Percentiles rank a stretch among this genome's conserved stretches.
phyloP scores from a whole-genome alignment of 164 flowering plant species.

The Taxillus chinensis region DNA sequence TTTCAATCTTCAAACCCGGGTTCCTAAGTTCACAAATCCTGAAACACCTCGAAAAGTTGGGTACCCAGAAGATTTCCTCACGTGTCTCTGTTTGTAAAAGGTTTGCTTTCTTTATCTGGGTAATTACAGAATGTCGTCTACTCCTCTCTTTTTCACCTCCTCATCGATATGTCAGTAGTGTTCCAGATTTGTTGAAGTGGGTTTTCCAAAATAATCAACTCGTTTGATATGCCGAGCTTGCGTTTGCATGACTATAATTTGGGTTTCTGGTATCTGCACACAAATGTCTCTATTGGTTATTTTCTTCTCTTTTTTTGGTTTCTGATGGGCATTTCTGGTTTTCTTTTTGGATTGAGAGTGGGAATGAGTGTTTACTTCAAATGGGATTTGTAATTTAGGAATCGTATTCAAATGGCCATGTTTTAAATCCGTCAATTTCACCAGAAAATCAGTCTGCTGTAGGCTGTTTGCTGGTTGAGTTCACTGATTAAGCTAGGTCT shows the following conservation, averaged over 20 bases:
- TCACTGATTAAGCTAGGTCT: too few species aligned
- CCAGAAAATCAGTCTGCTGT: not conserved
- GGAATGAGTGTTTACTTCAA: too few species aligned
- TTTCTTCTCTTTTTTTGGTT: too few species aligned
- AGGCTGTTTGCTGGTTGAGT: not conserved
- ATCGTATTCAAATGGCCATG: not conserved
- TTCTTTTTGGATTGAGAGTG: too few species aligned
- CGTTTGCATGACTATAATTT: not conserved
- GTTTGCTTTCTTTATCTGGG: not conserved
- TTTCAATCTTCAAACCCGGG: not conserved
- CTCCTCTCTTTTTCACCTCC: not conserved
- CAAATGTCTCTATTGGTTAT: not conserved
- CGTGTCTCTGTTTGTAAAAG: not conserved
- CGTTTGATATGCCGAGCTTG: not conserved
- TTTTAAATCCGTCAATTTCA: not conserved
- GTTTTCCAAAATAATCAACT: not conserved
- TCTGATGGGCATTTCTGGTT: too few species aligned
- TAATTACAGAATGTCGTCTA: not conserved
- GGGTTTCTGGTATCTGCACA: not conserved
- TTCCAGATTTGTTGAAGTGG: conserved; percentile 5
- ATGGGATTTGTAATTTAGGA: not conserved
- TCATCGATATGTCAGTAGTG: not conserved
- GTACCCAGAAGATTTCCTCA: conserved; percentile 5
- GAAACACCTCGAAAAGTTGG: not conserved
- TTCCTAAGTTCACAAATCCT: too few species aligned